Evolutionary conservation across 768 basidiomycete species (phyloP).

Genomic region (Coprinopsis cinerea): DNA sequence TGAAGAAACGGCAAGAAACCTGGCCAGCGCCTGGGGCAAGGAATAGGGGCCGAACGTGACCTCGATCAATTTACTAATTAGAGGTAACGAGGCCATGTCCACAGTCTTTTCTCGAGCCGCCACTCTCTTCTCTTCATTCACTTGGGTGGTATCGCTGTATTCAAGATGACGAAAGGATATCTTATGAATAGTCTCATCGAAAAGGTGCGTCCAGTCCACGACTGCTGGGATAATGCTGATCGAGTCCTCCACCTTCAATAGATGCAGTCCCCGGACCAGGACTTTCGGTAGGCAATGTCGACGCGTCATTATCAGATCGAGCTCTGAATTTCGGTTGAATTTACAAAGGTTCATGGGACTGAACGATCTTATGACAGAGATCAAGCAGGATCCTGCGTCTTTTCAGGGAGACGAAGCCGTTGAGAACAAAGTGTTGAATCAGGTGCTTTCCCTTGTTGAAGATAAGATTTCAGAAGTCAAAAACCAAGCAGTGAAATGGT

Average conservation of each 20-base stretch:
- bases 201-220: slow-evolving; percentile 43
- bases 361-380: slow-evolving; percentile 88
- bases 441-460: slow-evolving; percentile 81
- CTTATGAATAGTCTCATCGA: slow-evolving; percentile 81
- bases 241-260: slow-evolving; percentile 23
- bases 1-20: background rate
- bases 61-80: background rate
- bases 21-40: no score
- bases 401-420: slow-evolving; percentile 81
- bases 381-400: slow-evolving; percentile 67
- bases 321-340: slow-evolving; percentile 11
- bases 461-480: slow-evolving; percentile 98
- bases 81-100: background rate
- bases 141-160: background rate
- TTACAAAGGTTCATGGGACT: slow-evolving; percentile 88
- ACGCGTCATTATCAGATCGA: slow-evolving; percentile 21
- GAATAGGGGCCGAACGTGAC: background rate
- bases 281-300: slow-evolving; percentile 59
- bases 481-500: slow-evolving; percentile 97
- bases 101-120: background rate
- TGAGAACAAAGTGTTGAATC: slow-evolving; percentile 79
- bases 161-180: slow-evolving; percentile 77
- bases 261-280: slow-evolving; percentile 91
- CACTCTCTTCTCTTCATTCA: background rate
- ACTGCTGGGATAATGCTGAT: background rate